phyloP scores from a whole-genome alignment of 257 asterid species.

The Misopates orontium region DNA sequence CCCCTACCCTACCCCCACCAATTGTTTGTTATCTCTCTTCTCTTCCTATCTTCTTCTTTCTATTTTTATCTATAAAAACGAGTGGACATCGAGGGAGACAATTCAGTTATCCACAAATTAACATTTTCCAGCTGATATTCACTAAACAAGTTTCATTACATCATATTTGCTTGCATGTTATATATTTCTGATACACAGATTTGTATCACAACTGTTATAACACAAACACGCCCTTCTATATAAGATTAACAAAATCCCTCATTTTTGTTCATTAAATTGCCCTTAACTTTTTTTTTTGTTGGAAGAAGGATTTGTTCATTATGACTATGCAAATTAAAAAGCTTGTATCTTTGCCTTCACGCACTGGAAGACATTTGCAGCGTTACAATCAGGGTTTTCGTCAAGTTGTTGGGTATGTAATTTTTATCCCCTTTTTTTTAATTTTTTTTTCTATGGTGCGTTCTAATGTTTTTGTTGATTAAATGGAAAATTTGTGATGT shows the following conservation, averaged over 20 bases:
- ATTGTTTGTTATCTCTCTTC: background rate
- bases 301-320: slow-evolving; percentile 11
- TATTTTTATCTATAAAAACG: slow-evolving; percentile 25
- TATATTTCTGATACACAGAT: slow-evolving; percentile 19
- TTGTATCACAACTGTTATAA: slow-evolving; percentile 25
- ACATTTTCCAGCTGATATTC: too few relatives aligned
- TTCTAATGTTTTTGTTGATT: background rate
- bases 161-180: background rate
- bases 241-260: slow-evolving; percentile 17
- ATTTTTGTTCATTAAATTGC: background rate
- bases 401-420: slow-evolving; percentile 80
- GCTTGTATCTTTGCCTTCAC: slow-evolving; percentile 47
- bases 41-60: background rate
- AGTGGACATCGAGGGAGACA: slow-evolving; percentile 24
- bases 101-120: slow-evolving; percentile 34
- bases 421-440: background rate
- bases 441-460: background rate
- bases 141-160: slow-evolving; percentile 1
- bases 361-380: slow-evolving; percentile 74
- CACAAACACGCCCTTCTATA: slow-evolving; percentile 13
- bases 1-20: background rate
- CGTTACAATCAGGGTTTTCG: slow-evolving; percentile 69
- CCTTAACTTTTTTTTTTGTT: background rate
- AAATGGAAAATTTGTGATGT: slow-evolving; percentile 4
- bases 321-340: slow-evolving; percentile 59